Evolutionary conservation across 2,329 filamentous ascomycete genomes (phyloP), one percentile per base, ranked within the genome.

Genomic region (Sporothrix sp.): DNA sequence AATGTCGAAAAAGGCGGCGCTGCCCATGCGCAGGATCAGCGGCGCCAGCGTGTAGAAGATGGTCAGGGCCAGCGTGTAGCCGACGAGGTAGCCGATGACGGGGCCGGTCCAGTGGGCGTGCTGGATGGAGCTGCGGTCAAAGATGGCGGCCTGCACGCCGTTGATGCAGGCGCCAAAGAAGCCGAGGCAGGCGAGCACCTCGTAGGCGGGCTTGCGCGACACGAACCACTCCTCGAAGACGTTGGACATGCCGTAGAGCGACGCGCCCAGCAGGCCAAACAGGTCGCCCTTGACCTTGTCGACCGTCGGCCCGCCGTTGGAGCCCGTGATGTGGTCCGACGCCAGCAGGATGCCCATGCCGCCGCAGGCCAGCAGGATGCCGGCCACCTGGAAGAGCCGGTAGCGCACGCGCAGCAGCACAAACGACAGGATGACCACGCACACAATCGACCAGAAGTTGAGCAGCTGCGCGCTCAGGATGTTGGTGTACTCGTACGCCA

Each of bases 371-470:
- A 97, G 73, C 44, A 96, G 62, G 65, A 98, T 97, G 51, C 93
- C 93, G 28, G 79, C 59, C 60, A 95, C 80, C 72, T 97, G 93
- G 52, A 52, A 81, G 64, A 79, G 72, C 70, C 89, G 87, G 75
- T 98, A 98, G 61, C 93, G 86, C 39, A 98, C 93, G 58, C 76
- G 78, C 52, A 98, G 79, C 59, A 96, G 73, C 56, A 82, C 58
- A 69, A 95, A 90, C 25, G 88, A 95, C 57, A 96, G 70, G 54
- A 85, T 63, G 18, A 97, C 88, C 20, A 98, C 93, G 56, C 91
- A 82, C 46, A 95, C 87, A 58, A 98, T 97, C 59, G 90, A 87
- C 91, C 91, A 97, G 71, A 97, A 97, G 75, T 96, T 96, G 70
- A 98, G 88, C 48, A 98, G 78, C 73, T 97, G 90, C 14, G 89